Evolutionary conservation across 345 rosid genomes (phyloP), one percentile per base, ranked within the genome.

Genomic region (Sonneratia caseolaris): DNA sequence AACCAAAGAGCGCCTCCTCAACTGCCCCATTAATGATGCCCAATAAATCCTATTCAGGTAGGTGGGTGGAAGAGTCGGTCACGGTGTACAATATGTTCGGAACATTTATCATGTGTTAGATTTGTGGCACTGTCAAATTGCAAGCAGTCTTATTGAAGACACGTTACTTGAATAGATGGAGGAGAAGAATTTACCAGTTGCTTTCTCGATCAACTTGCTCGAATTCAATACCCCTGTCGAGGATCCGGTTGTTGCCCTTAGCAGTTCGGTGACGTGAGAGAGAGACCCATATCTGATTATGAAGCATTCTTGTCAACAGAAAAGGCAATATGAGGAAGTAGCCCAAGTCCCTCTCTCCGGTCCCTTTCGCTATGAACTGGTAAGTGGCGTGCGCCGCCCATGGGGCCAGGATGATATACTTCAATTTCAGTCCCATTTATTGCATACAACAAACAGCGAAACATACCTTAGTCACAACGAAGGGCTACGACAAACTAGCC

Each of bases 191-290:
- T 11, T 7, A 89, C 90, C 95, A 89, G 1, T 82, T 81, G 40
- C 76, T 80, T 76, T 89, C 91, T 56, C 95, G 72, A 68, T 86
- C 89, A 14, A 87, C 84, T 79, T 89, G 95, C 11, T 84, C 82
- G 80, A 86, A 86, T 69, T 89, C 95, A 40, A 89, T 84, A 73
- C 73, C 71, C 75, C 79, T 87, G 62, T 87, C 80, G 32, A 89
- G 55, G 37, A 87, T 84, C 72, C 82, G 79, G 10, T 76, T 84
- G 27, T 71, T 74, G 68, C 91, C 90, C 64, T 76, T 83, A 5
- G 89, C 87, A 1, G 83, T 89, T 19, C 61, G 73, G 70, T 82
- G 69, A 18, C 91, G 88, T 18, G 86, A 78, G 7, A 82, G 42
- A 5, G 78, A 69, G 37, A 87, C 83, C 91, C 91, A 89, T 1